These are phyloP conservation scores for Dioscorea zingiberensis DNA, from an alignment of 106 monocot species.

Conservation along the genomic window DNA sequence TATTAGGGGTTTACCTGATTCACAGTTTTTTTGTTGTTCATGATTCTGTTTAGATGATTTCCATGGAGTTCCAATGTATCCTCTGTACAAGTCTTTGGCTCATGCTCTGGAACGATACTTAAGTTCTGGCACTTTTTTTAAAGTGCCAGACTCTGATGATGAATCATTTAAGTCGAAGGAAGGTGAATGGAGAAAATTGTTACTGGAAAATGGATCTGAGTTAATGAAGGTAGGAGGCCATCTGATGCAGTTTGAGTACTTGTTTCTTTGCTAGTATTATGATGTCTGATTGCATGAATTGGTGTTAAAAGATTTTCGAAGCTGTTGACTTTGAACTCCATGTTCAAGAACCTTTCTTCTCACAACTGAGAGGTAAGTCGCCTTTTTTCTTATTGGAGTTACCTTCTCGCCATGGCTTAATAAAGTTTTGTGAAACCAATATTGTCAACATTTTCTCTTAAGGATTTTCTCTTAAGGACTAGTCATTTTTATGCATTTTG, in stretches of 20 bases:
- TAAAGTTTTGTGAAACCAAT: too few relatives aligned
- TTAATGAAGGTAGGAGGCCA: conserved; percentile 35
- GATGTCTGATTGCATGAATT: background rate
- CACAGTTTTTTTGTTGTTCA: too few relatives aligned
- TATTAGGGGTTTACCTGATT: too few relatives aligned
- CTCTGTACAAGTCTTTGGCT: conserved; percentile 68
- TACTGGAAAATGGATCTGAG: conserved; percentile 37
- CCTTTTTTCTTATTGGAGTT: background rate
- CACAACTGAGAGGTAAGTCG: conserved; percentile 60
- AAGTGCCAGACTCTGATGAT: conserved; percentile 12
- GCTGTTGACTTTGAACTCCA: conserved; percentile 30
- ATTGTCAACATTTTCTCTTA: too few relatives aligned
- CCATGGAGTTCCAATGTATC: conserved; percentile 47
- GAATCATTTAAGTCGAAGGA: conserved; percentile 21
- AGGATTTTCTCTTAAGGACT: too few relatives aligned
- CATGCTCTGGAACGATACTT: conserved; percentile 31
- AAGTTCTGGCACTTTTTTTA: conserved; percentile 12
- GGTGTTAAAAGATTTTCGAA: conserved; percentile 23
- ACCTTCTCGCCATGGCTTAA: background rate
- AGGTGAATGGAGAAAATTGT: conserved; percentile 37
- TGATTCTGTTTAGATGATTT: background rate
- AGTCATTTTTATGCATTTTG: too few relatives aligned
- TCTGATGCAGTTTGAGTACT: background rate
- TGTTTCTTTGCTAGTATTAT: too few relatives aligned
- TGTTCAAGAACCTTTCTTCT: conserved; percentile 89